Base-by-base conservation (phyloP, 805 yeast species). In the Babjeviella inositovora region DNA sequence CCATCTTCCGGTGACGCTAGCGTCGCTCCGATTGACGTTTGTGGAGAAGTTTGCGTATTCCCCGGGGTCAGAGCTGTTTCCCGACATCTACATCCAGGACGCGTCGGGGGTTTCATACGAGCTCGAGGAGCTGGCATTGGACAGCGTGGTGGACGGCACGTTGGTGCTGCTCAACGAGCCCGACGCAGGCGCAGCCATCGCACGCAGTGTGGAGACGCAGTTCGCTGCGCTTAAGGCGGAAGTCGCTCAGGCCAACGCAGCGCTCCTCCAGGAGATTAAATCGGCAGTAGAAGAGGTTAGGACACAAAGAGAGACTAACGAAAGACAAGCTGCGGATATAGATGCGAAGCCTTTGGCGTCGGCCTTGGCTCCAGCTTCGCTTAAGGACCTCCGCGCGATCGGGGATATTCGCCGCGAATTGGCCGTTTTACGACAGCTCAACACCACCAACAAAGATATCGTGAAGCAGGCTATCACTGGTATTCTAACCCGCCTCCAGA, bases 41-140 rank as follows among this genome's bases (percentile, higher is more conserved):
- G 79, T 85, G 5, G 94, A 87, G 37, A 79, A 70, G 35, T 85
- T 84, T 50, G 81, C 87, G 2, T 82, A 75, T 41, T 63, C 87
- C 0, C 90, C 93, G 0, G 74, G 76, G 0, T 45, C 66, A 1
- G 62, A 68, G 8, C 47, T 65, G 2, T 81, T 82, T 33, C 96
- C 97, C 0, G 77, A 73, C 8, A 63, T 90, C 14, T 76, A 77
- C 35, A 57, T 84, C 5, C 70, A 62, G 29, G 92, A 80, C 29
- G 59, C 63, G 0, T 54, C 62, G 15, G 64, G 63, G 0, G 59
- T 84, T 2, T 58, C 74, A 2, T 90, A 79, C 39, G 95, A 87
- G 41, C 47, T 87, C 12, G 96, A 85, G 30, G 85, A 82, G 19
- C 54, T 53, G 10, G 45, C 58, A 13, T 39, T 81, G n/a, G 34